phyloP scores from a whole-genome alignment of 345 rosid species.

The Jatropha curcas region DNA sequence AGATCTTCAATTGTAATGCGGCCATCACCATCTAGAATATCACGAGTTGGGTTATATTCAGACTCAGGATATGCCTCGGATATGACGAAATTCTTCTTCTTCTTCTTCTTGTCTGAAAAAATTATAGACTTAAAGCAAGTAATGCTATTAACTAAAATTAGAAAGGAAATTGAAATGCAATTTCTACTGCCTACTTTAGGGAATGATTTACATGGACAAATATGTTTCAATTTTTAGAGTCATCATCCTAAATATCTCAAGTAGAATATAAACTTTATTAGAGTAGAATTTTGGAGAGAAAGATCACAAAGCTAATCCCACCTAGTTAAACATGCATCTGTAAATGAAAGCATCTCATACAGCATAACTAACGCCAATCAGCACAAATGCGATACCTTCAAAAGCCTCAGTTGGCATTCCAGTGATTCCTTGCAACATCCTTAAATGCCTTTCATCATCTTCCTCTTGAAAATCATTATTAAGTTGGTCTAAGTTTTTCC shows the following conservation, averaged over 20 bases:
- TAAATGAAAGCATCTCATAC: background rate
- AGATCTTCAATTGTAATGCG: slow-evolving; percentile 62
- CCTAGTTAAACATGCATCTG: background rate
- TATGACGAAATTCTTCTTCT: slow-evolving; percentile 44
- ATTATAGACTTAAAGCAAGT: background rate
- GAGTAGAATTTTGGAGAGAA: background rate
- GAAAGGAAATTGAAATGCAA: background rate
- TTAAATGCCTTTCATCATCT: slow-evolving; percentile 55
- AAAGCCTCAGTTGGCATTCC: slow-evolving; percentile 83
- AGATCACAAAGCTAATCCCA: background rate
- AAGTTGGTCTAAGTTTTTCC: background rate
- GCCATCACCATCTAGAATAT: slow-evolving; percentile 72
- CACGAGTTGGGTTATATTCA: slow-evolving; percentile 82
- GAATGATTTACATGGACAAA: background rate
- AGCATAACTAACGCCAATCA: background rate
- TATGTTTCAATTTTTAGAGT: background rate
- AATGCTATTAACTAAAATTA: background rate
- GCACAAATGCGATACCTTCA: slow-evolving; percentile 44
- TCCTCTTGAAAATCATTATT: slow-evolving; percentile 50
- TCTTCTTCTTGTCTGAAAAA: slow-evolving; percentile 57
- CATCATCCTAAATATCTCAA: background rate
- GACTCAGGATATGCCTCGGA: slow-evolving; percentile 88
- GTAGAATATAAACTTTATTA: background rate
- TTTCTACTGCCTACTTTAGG: background rate
- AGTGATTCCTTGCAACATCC: slow-evolving; percentile 80